phyloP scores from a whole-genome alignment of 2,329 filamentous ascomycete genomes.

The Zalaria sp. region DNA sequence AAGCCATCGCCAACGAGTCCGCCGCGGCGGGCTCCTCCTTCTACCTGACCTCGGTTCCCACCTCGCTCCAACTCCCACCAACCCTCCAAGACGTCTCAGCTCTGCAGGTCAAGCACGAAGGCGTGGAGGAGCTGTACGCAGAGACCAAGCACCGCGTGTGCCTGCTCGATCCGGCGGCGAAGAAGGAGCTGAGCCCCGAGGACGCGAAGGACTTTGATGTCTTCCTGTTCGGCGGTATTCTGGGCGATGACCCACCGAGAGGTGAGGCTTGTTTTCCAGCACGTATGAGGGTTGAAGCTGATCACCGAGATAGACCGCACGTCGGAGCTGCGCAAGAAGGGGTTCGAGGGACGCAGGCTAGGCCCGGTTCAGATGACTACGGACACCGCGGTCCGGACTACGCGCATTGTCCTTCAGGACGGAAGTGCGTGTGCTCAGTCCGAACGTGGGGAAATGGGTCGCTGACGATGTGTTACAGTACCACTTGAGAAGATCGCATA shows the following conservation, averaged over 20 bases:
- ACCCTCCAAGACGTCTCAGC: slow-evolving; percentile 45
- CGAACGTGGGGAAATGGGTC: not conserved
- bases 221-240: slow-evolving; percentile 90
- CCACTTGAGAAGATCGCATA: slow-evolving; percentile 68
- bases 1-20: slow-evolving; percentile 72
- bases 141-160: slow-evolving; percentile 65
- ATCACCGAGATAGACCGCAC: slow-evolving; percentile 57
- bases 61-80: slow-evolving; percentile 44
- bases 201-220: slow-evolving; percentile 76
- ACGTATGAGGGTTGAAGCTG: not conserved
- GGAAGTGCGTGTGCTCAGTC: slow-evolving; percentile 42
- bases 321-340: slow-evolving; percentile 87
- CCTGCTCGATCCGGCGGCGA: slow-evolving; percentile 74
- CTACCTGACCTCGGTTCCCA: slow-evolving; percentile 67
- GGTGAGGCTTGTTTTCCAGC: slow-evolving; percentile 35
- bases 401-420: slow-evolving; percentile 73
- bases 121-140: slow-evolving; percentile 71
- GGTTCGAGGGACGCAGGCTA: slow-evolving; percentile 73
- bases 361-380: slow-evolving; percentile 97
- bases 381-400: slow-evolving; percentile 90
- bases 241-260: slow-evolving; percentile 88
- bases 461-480: slow-evolving; percentile 34
- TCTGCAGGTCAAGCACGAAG: slow-evolving; percentile 54
- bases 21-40: slow-evolving; percentile 52
- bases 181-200: slow-evolving; percentile 65